Base-by-base conservation (phyloP, 768 basidiomycete genomes). In the Amyloporia xantha region DNA sequence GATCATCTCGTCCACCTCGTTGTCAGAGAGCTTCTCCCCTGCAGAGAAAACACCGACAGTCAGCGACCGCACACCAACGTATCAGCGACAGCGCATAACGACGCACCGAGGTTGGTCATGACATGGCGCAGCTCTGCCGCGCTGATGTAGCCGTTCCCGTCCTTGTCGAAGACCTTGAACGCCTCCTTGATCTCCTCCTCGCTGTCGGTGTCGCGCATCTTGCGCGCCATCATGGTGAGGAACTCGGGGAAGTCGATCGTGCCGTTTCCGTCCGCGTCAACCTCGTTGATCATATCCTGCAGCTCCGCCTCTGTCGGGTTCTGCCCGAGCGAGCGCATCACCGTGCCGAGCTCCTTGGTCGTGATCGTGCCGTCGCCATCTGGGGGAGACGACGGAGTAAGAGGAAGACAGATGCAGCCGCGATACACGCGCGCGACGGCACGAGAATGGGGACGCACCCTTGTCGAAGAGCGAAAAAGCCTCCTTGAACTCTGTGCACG, bases 401-500 rank as follows among this genome's bases (percentile, higher is more conserved):
- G 10, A 27, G 11, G 25, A 49, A 41, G 54, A 21, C n/a, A 26
- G 15, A 40, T 28, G 27, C n/a, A n/a, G n/a, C n/a, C n/a, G 37
- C 13, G 30, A 33, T 17, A 45, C 30, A 23, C 15, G 49, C 41
- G 38, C 24, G 41, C 28, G 23, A 35, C 36, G 45, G n/a, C 6
- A 41, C 47, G 39, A 43, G 38, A 21, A 41, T 33, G 39, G 21
- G 23, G 6, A 68, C 76, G 50, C 52, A 91, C 92, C 89, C 68
- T 92, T 94, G 75, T 96, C 92, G 68, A 98, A 97, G 19, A 98
- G 79, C 51, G 93, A 91, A 74, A 98, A 97, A 43, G 94, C 94
- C 75, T 97, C 95, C 78, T 95, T 97, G 82, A 94, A 97, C 70
- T 95, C 92, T 90, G 65, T 24, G n/a, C 27, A 19, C n/a, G 23